Percentiles rank a stretch among this genome's conserved stretches.
These are phyloP conservation scores for Taiwanofungus camphoratus DNA, from an alignment of 1,284 basidiomycete species.

Conservation along the genomic window DNA sequence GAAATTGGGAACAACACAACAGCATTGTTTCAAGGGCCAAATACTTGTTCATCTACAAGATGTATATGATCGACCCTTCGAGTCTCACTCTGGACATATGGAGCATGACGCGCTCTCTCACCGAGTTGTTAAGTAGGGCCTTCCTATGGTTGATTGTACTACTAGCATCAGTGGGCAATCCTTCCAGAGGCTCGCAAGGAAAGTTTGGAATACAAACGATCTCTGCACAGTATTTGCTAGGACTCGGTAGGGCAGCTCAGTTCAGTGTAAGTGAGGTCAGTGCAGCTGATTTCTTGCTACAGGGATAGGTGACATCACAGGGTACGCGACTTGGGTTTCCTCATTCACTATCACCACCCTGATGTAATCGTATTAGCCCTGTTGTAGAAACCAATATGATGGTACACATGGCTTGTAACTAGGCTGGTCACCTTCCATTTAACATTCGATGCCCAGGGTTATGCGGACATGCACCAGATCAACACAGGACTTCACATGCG, in stretches of 20 bases:
- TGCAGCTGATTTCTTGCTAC: not conserved
- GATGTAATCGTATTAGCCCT: constrained; percentile 36
- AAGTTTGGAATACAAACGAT: constrained; percentile 12
- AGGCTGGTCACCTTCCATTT: not conserved
- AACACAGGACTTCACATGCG: constrained; percentile 80
- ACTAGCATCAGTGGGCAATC: constrained; percentile 16
- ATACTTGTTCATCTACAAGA: no score
- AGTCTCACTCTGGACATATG: constrained; percentile 20
- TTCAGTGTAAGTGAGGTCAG: not conserved
- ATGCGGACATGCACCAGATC: constrained; percentile 62
- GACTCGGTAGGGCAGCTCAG: constrained; percentile 40
- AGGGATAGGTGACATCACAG: constrained; percentile 78
- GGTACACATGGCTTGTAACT: constrained; percentile 38
- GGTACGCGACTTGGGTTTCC: constrained; percentile 33
- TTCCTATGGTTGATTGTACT: constrained; percentile 23
- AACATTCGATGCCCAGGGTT: constrained; percentile 45
- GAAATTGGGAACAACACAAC: no score
- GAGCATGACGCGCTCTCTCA: constrained; percentile 18
- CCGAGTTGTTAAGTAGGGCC: constrained; percentile 20
- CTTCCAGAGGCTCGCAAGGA: constrained; percentile 11
- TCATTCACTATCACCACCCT: constrained; percentile 8
- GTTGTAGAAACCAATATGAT: constrained; percentile 77
- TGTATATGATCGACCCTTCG: constrained; percentile 24
- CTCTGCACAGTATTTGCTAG: constrained; percentile 45
- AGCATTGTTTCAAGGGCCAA: no score